Evolutionary conservation across 805 yeast genomes (phyloP).

Genomic region (Candida insectalens): DNA sequence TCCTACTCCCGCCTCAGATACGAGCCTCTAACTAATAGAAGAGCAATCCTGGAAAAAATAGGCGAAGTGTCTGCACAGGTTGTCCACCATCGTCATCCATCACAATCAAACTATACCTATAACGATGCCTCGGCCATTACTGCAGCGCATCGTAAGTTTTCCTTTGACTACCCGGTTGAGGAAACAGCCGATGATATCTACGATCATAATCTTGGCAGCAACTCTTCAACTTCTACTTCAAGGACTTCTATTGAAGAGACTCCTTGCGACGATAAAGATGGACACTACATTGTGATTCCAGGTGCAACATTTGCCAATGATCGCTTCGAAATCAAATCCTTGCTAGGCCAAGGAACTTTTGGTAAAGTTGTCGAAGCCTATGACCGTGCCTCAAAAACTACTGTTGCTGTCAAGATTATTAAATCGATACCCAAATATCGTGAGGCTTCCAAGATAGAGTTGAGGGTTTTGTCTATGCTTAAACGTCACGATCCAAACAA

Average conservation of each 20-base stretch:
- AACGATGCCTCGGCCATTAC: conserved; percentile 5
- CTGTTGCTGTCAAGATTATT: conserved; percentile 87
- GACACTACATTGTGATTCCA: conserved; percentile 57
- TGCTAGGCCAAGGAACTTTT: conserved; percentile 88
- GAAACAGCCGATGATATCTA: background rate
- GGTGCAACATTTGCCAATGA: conserved; percentile 60
- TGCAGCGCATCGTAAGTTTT: conserved; percentile 1
- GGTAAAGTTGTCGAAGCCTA: conserved; percentile 84
- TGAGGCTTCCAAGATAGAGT: conserved; percentile 90
- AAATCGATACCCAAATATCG: conserved; percentile 88
- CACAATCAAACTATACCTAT: conserved; percentile 21
- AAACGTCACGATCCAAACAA: conserved; percentile 62
- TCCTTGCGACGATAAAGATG: conserved; percentile 56
- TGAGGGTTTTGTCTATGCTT: conserved; percentile 69
- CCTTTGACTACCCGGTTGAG: conserved; percentile 1
- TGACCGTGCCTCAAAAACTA: conserved; percentile 48
- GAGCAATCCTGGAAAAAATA: conserved; percentile 27
- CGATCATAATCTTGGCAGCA: background rate
- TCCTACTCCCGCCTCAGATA: conserved; percentile 38
- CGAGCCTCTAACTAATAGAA: conserved; percentile 21
- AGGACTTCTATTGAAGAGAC: conserved; percentile 15
- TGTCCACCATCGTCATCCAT: conserved; percentile 20
- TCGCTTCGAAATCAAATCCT: conserved; percentile 53
- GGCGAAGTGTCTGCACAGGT: conserved; percentile 32
- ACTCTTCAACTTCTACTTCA: conserved; percentile 9